Conservation (phyloP, 768 basidiomycete species). For the Pleurotus pulmonarius region DNA sequence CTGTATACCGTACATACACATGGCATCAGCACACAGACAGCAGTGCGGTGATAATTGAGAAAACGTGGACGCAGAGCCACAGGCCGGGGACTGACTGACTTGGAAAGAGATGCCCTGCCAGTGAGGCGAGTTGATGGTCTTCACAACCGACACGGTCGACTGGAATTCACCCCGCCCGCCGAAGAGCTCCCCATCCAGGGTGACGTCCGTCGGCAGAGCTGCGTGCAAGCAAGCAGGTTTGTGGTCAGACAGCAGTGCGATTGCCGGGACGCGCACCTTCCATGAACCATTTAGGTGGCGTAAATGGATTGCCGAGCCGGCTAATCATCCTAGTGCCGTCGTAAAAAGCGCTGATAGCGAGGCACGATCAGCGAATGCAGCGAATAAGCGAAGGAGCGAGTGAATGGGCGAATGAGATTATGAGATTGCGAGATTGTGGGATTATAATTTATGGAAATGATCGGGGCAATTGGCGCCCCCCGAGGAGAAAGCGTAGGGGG, state of each 20-base stretch:
- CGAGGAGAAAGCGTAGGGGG: not conserved
- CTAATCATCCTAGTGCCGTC: conserved; percentile 51
- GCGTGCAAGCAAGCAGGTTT: not conserved
- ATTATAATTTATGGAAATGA: too few species aligned
- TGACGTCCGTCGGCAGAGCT: conserved; percentile 53
- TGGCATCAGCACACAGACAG: too few species aligned
- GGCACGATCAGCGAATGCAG: not conserved
- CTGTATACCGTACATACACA: conserved; percentile 25
- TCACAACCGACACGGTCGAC: conserved; percentile 56
- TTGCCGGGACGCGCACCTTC: conserved; percentile 10
- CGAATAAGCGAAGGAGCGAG: too few species aligned
- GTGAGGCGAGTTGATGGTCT: conserved; percentile 52
- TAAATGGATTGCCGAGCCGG: conserved; percentile 57
- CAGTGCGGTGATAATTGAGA: not conserved
- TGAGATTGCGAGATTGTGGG: too few species aligned
- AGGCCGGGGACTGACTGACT: conserved; percentile 25
- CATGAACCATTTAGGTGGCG: conserved; percentile 54
- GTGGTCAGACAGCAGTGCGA: not conserved
- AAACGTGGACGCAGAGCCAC: not conserved
- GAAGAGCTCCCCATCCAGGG: conserved; percentile 60
- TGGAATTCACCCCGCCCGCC: conserved; percentile 55
- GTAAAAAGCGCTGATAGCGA: conserved; percentile 40
- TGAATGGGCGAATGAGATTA: not conserved
- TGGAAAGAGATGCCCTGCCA: conserved; percentile 56
- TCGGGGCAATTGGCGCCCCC: too few species aligned